Percentiles rank a stretch among this genome's conserved stretches.
Evolutionary conservation across 1,139 yeast species (phyloP).

Genomic region (Sugiyamaella sp.): DNA sequence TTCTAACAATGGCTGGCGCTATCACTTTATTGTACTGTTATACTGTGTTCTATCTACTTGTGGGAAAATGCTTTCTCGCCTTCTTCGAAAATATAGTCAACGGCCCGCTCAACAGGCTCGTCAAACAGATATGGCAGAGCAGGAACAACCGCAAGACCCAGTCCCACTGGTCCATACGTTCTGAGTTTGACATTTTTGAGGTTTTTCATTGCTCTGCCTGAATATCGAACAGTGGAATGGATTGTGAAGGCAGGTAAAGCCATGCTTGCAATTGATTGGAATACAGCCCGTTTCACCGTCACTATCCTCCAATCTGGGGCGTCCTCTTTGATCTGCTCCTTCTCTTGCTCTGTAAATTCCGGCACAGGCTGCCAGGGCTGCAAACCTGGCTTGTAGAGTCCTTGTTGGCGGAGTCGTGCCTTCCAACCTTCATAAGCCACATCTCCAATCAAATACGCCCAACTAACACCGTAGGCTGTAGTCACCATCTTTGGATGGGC

Average conservation of each 20-base stretch:
- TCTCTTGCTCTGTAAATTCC: constrained; percentile 36
- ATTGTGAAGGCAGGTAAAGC: constrained; percentile 86
- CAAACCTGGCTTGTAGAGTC: constrained; percentile 62
- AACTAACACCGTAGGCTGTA: constrained; percentile 71
- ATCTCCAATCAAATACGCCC: constrained; percentile 80
- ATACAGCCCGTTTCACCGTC: constrained; percentile 70
- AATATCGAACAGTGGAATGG: constrained; percentile 74
- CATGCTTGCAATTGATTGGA: constrained; percentile 84
- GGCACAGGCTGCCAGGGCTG: constrained; percentile 68
- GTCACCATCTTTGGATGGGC: constrained; percentile 70
- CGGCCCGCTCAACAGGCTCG: constrained; percentile 75
- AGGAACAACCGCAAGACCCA: constrained; percentile 80
- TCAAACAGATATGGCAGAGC: constrained; percentile 77
- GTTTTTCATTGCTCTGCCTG: constrained; percentile 54
- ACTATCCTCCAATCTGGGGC: constrained; percentile 65
- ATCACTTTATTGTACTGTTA: too few relatives aligned
- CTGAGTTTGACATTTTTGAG: constrained; percentile 55
- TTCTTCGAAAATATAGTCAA: constrained; percentile 65
- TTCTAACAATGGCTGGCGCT: too few relatives aligned
- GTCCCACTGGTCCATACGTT: constrained; percentile 74
- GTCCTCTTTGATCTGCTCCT: constrained; percentile 45
- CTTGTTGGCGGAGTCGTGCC: constrained; percentile 67
- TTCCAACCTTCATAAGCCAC: constrained; percentile 78
- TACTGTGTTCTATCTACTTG: not conserved
- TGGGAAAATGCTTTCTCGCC: constrained; percentile 47